Percentiles rank a stretch among this genome's conserved stretches.
These are phyloP conservation scores for Phytophthora hibernalis DNA, from an alignment of 352 stramenopile genomes.

Conservation along the genomic window DNA sequence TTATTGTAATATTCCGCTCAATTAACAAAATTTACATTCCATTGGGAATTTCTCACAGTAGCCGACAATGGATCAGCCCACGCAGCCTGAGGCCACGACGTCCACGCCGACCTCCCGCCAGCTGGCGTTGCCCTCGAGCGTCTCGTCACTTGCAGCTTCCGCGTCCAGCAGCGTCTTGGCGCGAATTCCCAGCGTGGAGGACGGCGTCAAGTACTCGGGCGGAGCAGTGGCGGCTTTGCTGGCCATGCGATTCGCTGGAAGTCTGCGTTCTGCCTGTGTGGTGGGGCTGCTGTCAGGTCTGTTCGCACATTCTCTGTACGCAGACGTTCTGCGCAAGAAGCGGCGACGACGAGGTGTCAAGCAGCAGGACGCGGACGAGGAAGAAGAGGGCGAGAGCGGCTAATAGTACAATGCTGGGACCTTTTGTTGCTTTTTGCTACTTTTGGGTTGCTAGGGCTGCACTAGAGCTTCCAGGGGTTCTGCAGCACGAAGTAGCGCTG, in stretches of 20 bases:
- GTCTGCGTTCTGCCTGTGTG: constrained; percentile 63
- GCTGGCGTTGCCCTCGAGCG: constrained; percentile 23
- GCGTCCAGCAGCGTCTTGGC: constrained; percentile 25
- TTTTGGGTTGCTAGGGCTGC: constrained; percentile 14
- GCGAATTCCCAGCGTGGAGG: constrained; percentile 51
- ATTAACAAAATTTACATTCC: too few relatives aligned
- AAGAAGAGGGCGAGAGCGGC: constrained; percentile 2
- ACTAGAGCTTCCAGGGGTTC: constrained; percentile 51
- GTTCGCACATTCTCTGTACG: constrained; percentile 77
- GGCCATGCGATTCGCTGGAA: constrained; percentile 67
- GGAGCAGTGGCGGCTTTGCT: constrained; percentile 64
- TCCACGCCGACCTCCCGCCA: constrained; percentile 15
- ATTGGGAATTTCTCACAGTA: too few relatives aligned
- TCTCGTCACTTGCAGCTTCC: constrained; percentile 26
- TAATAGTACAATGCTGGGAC: constrained; percentile 15
- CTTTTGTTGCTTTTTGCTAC: constrained; percentile 2
- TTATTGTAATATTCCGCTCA: too few relatives aligned
- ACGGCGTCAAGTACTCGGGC: constrained; percentile 64
- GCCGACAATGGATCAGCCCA: constrained; percentile 20
- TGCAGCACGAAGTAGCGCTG: constrained; percentile 43
- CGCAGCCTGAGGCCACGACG: constrained; percentile 15
- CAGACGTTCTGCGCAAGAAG: constrained; percentile 66
- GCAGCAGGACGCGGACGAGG: constrained; percentile 23
- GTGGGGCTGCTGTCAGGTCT: constrained; percentile 70
- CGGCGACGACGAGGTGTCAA: constrained; percentile 20